phyloP scores from a whole-genome alignment of 73 alveolate species.

The Paramecium sexaurelia region DNA sequence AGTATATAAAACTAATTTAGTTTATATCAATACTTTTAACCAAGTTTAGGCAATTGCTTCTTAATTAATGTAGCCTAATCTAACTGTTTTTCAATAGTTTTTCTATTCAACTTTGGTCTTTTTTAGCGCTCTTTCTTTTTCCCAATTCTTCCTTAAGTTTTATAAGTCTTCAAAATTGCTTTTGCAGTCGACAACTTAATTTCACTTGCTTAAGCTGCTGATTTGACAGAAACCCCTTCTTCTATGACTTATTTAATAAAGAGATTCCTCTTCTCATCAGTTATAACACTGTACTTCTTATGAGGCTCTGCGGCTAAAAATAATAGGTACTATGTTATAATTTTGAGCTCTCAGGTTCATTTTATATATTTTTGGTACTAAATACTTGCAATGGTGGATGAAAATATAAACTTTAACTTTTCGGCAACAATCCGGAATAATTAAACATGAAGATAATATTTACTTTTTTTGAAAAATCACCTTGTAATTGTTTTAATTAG shows the following conservation, averaged over 20 bases:
- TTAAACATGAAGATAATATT: conserved; percentile 8
- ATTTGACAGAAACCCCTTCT: conserved; percentile 30
- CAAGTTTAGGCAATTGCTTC: conserved; percentile 45
- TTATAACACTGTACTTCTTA: conserved; percentile 15
- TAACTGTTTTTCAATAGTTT: neutral
- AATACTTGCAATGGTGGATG: neutral
- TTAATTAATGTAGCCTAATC: neutral
- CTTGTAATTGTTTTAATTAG: neutral
- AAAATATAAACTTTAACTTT: conserved; percentile 9
- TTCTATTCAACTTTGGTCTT: neutral
- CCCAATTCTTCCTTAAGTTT: conserved; percentile 60
- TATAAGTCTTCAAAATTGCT: conserved; percentile 62
- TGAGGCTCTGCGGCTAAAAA: neutral
- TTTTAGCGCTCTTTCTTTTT: conserved; percentile 44
- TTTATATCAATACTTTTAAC: neutral
- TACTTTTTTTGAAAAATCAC: neutral
- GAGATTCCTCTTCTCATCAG: conserved; percentile 3
- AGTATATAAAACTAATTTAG: neutral
- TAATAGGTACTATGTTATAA: neutral
- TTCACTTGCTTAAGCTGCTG: conserved; percentile 43
- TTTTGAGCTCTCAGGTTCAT: neutral
- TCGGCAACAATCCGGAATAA: conserved; percentile 17
- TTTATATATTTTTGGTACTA: neutral
- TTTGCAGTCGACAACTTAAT: conserved; percentile 63
- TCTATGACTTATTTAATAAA: conserved; percentile 36